Evolutionary conservation across 2,329 filamentous ascomycete genomes (phyloP).

Genomic region (Aspergillus niger): DNA sequence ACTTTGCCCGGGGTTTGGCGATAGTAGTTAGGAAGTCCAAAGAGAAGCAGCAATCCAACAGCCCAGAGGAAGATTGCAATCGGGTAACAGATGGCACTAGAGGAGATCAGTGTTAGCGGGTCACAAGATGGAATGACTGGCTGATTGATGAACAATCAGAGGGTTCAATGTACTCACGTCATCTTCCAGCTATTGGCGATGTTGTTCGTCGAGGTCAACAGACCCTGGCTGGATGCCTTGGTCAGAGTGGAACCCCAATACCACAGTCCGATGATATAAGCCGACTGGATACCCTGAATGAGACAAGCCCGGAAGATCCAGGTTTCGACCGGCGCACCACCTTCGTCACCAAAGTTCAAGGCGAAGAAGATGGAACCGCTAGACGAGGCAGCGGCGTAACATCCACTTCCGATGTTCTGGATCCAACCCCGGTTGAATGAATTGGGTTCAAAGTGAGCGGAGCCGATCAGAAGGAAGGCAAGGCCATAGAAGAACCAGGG

Average conservation of each 20-base stretch:
- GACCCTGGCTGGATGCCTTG: conserved; percentile 44
- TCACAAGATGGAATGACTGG: too few species aligned
- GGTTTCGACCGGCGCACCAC: conserved; percentile 61
- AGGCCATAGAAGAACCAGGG: conserved; percentile 65
- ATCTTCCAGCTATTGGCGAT: conserved; percentile 47
- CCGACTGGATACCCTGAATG: conserved; percentile 66
- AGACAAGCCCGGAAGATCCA: conserved; percentile 68
- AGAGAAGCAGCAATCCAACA: conserved; percentile 56
- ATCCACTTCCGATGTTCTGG: conserved; percentile 60
- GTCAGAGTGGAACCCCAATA: conserved; percentile 63
- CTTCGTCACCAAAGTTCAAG: conserved; percentile 66
- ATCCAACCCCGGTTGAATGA: conserved; percentile 51
- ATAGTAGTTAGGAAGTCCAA: conserved; percentile 66
- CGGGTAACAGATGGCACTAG: conserved; percentile 56
- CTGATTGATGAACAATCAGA: conserved; percentile 9
- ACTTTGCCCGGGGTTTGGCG: conserved; percentile 63
- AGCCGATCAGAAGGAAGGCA: conserved; percentile 62
- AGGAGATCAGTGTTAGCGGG: conserved; percentile 21
- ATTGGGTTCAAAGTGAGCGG: conserved; percentile 55
- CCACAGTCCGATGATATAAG: conserved; percentile 66
- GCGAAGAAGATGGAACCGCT: conserved; percentile 66
- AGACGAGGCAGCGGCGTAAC: conserved; percentile 63
- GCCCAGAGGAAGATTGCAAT: conserved; percentile 58
- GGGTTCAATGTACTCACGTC: conserved; percentile 28
- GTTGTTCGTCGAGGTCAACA: conserved; percentile 34